Percentiles rank a stretch among this genome's conserved stretches.
phyloP scores from a whole-genome alignment of 106 monocot species.

The Apostasia shenzhenica region DNA sequence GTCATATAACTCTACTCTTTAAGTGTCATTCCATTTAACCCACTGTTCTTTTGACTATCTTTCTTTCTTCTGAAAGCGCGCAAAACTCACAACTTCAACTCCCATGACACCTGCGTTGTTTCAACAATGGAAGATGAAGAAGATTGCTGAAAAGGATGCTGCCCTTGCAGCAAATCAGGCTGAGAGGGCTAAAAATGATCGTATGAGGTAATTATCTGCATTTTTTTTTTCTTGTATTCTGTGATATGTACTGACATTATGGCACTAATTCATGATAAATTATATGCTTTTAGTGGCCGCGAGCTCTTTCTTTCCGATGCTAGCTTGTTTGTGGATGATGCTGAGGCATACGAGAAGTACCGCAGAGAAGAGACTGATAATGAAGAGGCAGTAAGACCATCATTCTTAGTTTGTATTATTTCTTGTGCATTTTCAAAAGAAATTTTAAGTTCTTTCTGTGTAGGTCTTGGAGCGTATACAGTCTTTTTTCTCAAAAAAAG shows the following conservation, averaged over 20 bases:
- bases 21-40: no score
- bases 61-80: slow-evolving; percentile 29
- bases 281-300: slow-evolving; percentile 68
- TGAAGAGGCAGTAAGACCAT: slow-evolving; percentile 34
- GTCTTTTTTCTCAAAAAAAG: no score
- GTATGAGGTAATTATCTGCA: slow-evolving; percentile 65
- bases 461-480: no score
- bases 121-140: slow-evolving; percentile 85
- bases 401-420: slow-evolving; percentile 1
- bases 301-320: slow-evolving; percentile 90
- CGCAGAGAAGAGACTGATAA: slow-evolving; percentile 57
- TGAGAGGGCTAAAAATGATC: slow-evolving; percentile 95
- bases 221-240: not conserved
- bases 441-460: no score
- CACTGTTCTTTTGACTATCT: no score
- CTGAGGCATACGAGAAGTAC: slow-evolving; percentile 83
- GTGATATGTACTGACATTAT: not conserved
- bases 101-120: slow-evolving; percentile 87
- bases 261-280: slow-evolving; percentile 4
- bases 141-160: slow-evolving; percentile 78
- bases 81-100: slow-evolving; percentile 53
- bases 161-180: slow-evolving; percentile 63
- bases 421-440: not conserved
- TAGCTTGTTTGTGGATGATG: slow-evolving; percentile 93
- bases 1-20: no score